Percentiles rank a stretch among this genome's conserved stretches.
phyloP scores from a whole-genome alignment of 2,329 filamentous ascomycete species.

The Delphinella strobiligena region DNA sequence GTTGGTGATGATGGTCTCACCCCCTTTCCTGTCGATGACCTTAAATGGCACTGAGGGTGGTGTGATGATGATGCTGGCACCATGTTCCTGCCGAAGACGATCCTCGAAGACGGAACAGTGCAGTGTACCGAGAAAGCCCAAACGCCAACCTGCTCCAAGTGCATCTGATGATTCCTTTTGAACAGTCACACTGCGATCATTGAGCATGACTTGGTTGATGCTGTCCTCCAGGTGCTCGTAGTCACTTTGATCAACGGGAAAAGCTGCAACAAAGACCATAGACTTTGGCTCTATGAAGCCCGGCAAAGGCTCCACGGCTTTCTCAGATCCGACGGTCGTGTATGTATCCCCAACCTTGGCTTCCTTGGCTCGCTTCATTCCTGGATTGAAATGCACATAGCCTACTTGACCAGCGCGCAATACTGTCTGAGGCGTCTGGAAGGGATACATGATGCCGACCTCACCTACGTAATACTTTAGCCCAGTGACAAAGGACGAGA shows the following conservation, averaged over 20 bases:
- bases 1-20: conserved; percentile 67
- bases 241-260: conserved; percentile 82
- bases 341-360: conserved; percentile 95
- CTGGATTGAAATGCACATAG: conserved; percentile 94
- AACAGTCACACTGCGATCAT: conserved; percentile 87
- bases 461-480: conserved; percentile 89
- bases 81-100: conserved; percentile 84
- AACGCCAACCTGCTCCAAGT: conserved; percentile 80
- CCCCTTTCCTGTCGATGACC: conserved; percentile 66
- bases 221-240: conserved; percentile 83
- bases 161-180: conserved; percentile 93
- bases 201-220: conserved; percentile 84
- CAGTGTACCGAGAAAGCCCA: conserved; percentile 90
- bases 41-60: conserved; percentile 91
- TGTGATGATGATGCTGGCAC: conserved; percentile 89
- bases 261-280: conserved; percentile 98
- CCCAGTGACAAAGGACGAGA: conserved; percentile 81
- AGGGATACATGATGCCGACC: conserved; percentile 91
- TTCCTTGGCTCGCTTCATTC: conserved; percentile 94
- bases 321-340: conserved; percentile 67
- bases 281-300: conserved; percentile 96
- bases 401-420: conserved; percentile 89
- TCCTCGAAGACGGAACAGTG: conserved; percentile 99
- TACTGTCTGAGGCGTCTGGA: conserved; percentile 66
- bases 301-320: conserved; percentile 64